Evolutionary conservation across 768 basidiomycete species (phyloP).

Genomic region (Pleurotus eryngii): DNA sequence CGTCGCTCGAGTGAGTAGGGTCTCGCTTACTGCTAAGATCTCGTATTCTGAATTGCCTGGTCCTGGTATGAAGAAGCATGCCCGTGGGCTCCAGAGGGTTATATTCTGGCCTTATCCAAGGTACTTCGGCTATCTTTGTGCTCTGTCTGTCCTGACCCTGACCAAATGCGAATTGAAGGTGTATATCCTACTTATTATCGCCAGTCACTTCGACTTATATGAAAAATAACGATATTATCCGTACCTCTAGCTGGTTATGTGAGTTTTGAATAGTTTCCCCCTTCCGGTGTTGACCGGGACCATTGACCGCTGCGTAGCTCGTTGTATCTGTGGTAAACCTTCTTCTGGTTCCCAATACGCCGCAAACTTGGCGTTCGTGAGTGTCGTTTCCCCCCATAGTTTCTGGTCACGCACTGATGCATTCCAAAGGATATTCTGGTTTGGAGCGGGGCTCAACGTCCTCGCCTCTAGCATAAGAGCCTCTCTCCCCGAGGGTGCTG

Average conservation of each 20-base stretch:
- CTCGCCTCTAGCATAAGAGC: conserved; percentile 52
- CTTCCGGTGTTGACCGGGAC: not conserved
- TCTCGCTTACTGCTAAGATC: not conserved
- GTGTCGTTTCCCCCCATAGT: not conserved
- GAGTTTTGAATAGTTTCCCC: not conserved
- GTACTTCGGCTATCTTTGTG: not conserved
- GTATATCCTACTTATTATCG: conserved; percentile 9
- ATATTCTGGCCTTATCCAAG: conserved; percentile 15
- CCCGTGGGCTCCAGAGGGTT: conserved; percentile 11
- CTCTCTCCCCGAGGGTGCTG: conserved; percentile 52
- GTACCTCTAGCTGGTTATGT: conserved; percentile 7
- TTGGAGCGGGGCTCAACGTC: conserved; percentile 47
- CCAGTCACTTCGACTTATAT: too few relatives aligned
- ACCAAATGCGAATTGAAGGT: not conserved
- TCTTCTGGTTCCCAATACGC: conserved; percentile 14
- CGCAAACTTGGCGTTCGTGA: conserved; percentile 14
- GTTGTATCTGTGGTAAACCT: conserved; percentile 14
- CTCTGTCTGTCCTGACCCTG: not conserved
- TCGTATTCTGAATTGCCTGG: too few relatives aligned
- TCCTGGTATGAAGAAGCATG: conserved; percentile 1
- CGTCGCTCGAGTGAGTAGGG: not conserved
- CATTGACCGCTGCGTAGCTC: conserved; percentile 3
- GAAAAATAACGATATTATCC: not conserved
- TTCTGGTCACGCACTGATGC: not conserved
- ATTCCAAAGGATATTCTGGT: conserved; percentile 47